Conservation (phyloP, 306 rosid species). For the Lathyrus aphaca region DNA sequence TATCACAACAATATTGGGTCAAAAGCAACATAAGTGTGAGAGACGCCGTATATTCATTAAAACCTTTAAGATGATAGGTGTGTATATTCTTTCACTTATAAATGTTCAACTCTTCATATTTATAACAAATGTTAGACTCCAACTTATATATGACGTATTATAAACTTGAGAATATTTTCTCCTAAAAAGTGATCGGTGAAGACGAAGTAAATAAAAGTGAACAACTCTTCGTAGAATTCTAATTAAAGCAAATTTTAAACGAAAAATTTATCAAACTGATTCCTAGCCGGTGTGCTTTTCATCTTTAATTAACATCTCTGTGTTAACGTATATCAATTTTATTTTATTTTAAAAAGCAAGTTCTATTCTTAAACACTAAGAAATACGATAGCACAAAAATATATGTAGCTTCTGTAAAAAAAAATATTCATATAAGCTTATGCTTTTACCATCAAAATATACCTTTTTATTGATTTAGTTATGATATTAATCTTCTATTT, state of each 20-base stretch:
- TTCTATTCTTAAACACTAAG: slow-evolving; percentile 7
- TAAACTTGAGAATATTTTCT: not conserved
- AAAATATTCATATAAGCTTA: not conserved
- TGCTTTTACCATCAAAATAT: not conserved
- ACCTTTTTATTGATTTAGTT: not conserved
- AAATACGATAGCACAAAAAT: not conserved
- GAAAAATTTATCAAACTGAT: not conserved
- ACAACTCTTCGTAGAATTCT: not conserved
- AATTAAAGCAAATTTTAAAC: not conserved
- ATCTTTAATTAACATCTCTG: not conserved
- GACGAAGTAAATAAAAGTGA: not conserved
- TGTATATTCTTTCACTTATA: no score
- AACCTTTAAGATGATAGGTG: no score
- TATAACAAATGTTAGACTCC: no score
- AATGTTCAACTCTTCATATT: no score
- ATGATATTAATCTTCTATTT: no score
- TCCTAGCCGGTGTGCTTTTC: not conserved
- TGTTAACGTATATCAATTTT: not conserved
- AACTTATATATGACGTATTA: no score
- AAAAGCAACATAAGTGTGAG: no score
- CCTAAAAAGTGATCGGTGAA: not conserved
- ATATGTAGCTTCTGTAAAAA: not conserved
- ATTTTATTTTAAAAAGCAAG: not conserved
- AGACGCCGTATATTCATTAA: no score
- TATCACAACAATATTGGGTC: no score